Evolutionary conservation across 1,284 basidiomycete species (phyloP), one percentile per base, ranked within the genome.

Genomic region (Malassezia yamatoensis): DNA sequence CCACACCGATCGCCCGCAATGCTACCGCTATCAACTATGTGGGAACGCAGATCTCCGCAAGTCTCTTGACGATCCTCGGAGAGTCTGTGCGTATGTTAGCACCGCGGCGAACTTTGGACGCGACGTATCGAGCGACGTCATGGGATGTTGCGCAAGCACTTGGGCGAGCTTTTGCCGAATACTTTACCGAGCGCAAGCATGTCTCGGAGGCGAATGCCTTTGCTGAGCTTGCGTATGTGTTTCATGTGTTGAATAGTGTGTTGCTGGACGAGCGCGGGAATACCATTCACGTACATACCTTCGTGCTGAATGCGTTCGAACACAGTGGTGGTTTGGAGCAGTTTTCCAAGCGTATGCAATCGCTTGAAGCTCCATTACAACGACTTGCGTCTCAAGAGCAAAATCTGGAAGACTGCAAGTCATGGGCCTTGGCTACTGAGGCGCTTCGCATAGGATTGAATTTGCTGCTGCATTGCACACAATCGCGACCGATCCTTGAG

Each of bases 21-120:
- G 58, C 54, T 3, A 56, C 55, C 5, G 66, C 66, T 13, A 77
- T 91, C 39, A 87, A 85, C 72, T 87, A 90, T 66, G 77, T 96
- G 34, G 83, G 85, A 0, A 83, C 85, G 56, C 84, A 87, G 42
- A 80, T 93, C 51, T 88, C 90, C 0, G 83, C 81, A 29, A 81
- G 85, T 3, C 77, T 93, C 54, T 83, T 84, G 1, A 85, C 88
- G 5, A 86, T 96, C 74, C 90, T 94, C 78, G 87, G 88, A 81
- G 84, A 90, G 15, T 83, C 90, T 58, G 85, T 90, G 59, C 87
- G 89, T 72, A 80, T 94, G 71, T 85, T 96, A 72, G 75, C 77
- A 11, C 83, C 88, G 68, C 85, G 85, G 24, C 82, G 91, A 55
- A 82, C 85, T 32, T 63, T 83, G 13, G 93, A 98, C 67, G 64